Base-by-base conservation (phyloP, 805 yeast genomes). In the Teunomyces cretensis region DNA sequence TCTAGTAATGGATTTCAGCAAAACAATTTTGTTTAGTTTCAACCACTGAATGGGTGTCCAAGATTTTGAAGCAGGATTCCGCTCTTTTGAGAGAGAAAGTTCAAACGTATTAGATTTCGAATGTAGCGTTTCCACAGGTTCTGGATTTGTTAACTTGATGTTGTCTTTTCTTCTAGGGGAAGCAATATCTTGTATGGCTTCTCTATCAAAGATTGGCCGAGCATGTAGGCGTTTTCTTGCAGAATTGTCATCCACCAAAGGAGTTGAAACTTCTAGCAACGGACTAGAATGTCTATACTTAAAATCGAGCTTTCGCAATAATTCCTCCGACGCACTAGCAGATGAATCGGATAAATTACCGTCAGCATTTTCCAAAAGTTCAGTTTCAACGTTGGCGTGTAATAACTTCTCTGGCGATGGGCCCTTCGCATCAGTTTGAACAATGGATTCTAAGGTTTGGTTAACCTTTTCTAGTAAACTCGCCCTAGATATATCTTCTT, bases 21-120 rank as follows among this genome's bases (percentile, higher is more conserved):
- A 45, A 9, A 70, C 55, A 4, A 71, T 53, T 26, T 55, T 54
- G 39, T 52, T 50, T 19, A 72, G 53, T 45, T 62, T 67, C 9
- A 41, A 47, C 76, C 76, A 72, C 33, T 61, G 62, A 2, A 49
- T 55, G 9, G 44, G 43, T 28, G 62, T 56, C 74, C 75, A 69
- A 30, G 33, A 28, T 46, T 17, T 45, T 33, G 4, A 4, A 5
- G 22, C 22, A 19, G 22, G 6, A 4, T 19, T 6, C 22, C 22
- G 22, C 22, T 19, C 22, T 19, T 19, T 19, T 19, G 22, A 19
- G 22, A 19, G 22, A 19, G 22, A 19, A 19, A 19, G 22, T 3
- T 19, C 22, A 3, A 19, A 19, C 22, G 22, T 4, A 19, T 19
- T 3, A 19, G 22, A 6, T 19, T 19, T 19, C 6, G 22, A 19